Percentiles rank a stretch among this genome's conserved stretches.
Evolutionary conservation across 352 stramenopile genomes (phyloP).

Genomic region (Saprolegnia diclina): DNA sequence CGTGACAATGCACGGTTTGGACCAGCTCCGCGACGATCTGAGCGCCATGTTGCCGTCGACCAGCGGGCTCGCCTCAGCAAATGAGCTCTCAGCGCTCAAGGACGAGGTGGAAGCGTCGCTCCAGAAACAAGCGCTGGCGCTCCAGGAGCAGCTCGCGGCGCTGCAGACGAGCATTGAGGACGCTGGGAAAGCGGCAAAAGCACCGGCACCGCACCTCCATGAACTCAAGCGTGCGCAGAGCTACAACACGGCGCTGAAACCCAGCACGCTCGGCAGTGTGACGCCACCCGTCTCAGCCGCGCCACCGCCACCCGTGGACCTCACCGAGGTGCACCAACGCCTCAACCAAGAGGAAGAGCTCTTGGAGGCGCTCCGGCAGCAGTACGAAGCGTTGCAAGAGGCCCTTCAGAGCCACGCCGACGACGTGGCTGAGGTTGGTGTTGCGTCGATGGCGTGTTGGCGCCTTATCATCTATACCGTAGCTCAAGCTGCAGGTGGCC

Average conservation of each 20-base stretch:
- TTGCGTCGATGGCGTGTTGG: background rate
- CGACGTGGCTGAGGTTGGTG: background rate
- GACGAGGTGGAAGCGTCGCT: slow-evolving; percentile 7
- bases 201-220: background rate
- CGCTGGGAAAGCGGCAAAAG: slow-evolving; percentile 12
- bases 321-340: slow-evolving; percentile 4
- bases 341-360: slow-evolving; percentile 23
- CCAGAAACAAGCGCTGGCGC: slow-evolving; percentile 26
- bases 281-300: too few species aligned
- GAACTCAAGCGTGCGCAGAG: slow-evolving; percentile 14
- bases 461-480: background rate
- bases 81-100: background rate
- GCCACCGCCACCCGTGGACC: background rate
- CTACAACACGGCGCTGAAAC: slow-evolving; percentile 7
- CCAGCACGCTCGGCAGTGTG: slow-evolving; percentile 1
- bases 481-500: background rate
- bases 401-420: slow-evolving; percentile 1
- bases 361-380: slow-evolving; percentile 20
- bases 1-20: background rate
- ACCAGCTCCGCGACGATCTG: slow-evolving; percentile 2
- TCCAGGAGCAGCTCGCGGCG: slow-evolving; percentile 42
- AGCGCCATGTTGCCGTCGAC: background rate
- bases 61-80: background rate
- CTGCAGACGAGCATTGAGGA: slow-evolving; percentile 40
- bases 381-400: slow-evolving; percentile 23